Percentiles rank a stretch among this genome's conserved stretches.
phyloP scores from a whole-genome alignment of 2,329 filamentous ascomycete species.

The Alternaria sp. region DNA sequence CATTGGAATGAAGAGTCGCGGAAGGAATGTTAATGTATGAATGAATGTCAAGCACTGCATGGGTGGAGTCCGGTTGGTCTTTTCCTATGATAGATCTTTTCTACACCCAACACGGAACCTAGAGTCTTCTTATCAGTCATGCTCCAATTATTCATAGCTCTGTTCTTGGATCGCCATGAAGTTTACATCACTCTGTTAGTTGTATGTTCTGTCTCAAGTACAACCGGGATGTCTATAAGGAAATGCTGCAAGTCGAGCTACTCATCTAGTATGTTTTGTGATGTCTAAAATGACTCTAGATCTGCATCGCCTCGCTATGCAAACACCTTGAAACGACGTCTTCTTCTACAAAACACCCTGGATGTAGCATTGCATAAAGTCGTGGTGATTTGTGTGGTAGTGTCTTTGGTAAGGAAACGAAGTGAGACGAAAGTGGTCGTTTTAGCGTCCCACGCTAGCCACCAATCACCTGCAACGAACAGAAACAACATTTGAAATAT shows the following conservation, averaged over 20 bases:
- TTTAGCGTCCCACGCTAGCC: background rate
- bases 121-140: background rate
- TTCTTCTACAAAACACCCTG: too few relatives aligned
- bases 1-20: background rate
- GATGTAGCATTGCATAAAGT: background rate
- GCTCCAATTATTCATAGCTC: background rate
- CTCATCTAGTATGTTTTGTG: background rate
- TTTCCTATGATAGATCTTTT: conserved; percentile 11
- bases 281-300: background rate
- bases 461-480: background rate
- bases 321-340: too few relatives aligned
- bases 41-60: conserved; percentile 16
- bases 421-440: background rate
- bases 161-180: background rate
- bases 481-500: background rate
- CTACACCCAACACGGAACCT: conserved; percentile 7
- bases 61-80: conserved; percentile 11
- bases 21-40: conserved; percentile 4
- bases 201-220: background rate
- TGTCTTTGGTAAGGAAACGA: background rate
- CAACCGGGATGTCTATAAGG: background rate
- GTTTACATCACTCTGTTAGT: background rate
- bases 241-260: background rate
- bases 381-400: background rate
- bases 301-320: too few relatives aligned